Evolutionary conservation across 129 eudicot genomes (phyloP).

Genomic region (Helianthus tuberosus): DNA sequence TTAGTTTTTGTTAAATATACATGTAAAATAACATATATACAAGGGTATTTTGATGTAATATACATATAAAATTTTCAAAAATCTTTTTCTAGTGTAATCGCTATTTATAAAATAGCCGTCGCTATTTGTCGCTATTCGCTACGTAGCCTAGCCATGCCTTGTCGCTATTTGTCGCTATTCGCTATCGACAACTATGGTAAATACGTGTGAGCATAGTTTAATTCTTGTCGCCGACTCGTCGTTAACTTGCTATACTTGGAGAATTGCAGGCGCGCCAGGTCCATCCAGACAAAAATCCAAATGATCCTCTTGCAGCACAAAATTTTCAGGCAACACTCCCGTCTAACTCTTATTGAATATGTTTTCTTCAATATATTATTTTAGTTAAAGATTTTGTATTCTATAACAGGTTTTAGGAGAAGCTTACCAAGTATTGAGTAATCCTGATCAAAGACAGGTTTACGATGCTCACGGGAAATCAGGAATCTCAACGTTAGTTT

Average conservation of each 20-base stretch:
- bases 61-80: too few relatives aligned
- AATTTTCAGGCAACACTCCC: constrained; percentile 73
- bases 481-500: constrained; percentile 89
- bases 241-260: constrained; percentile 25
- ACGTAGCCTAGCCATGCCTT: too few relatives aligned
- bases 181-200: too few relatives aligned
- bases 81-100: too few relatives aligned
- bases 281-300: constrained; percentile 97
- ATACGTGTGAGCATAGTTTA: neutral
- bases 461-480: constrained; percentile 90
- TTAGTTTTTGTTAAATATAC: too few relatives aligned
- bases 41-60: too few relatives aligned
- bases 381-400: constrained; percentile 10
- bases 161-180: too few relatives aligned
- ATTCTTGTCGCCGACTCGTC: constrained; percentile 1
- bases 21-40: too few relatives aligned
- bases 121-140: too few relatives aligned
- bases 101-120: too few relatives aligned
- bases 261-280: constrained; percentile 90
- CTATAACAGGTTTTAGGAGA: constrained; percentile 80
- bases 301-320: constrained; percentile 94
- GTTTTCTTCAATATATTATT: constrained; percentile 10
- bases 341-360: neutral
- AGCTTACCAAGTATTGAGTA: constrained; percentile 97
- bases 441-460: constrained; percentile 86